These are phyloP conservation scores for Botryotinia calthae DNA, from an alignment of 2,329 filamentous ascomycete genomes.

Conservation along the genomic window DNA sequence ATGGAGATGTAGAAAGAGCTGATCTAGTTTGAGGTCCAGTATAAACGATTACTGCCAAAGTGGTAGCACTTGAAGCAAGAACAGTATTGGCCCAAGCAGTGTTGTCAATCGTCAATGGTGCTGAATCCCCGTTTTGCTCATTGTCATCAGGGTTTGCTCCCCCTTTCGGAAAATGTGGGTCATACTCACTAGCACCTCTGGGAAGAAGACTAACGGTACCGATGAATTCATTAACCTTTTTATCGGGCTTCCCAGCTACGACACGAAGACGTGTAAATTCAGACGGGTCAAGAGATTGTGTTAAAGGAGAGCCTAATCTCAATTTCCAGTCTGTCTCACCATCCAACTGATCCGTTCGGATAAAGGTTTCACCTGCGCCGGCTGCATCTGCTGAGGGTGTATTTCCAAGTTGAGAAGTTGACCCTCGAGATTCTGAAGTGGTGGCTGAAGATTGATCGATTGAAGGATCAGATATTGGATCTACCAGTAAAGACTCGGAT, in stretches of 20 bases:
- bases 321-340: constrained; percentile 99
- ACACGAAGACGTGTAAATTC: constrained; percentile 71
- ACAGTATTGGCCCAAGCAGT: constrained; percentile 99
- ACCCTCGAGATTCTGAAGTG: constrained; percentile 27
- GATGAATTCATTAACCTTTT: constrained; percentile 89
- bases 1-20: constrained; percentile 86
- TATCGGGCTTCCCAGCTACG: constrained; percentile 86
- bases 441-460: constrained; percentile 31
- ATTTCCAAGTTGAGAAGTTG: constrained; percentile 33
- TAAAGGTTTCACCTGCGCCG: constrained; percentile 78
- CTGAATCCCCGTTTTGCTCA: constrained; percentile 50
- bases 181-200: constrained; percentile 50
- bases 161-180: constrained; percentile 41
- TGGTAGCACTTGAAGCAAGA: constrained; percentile 86
- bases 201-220: constrained; percentile 79
- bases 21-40: constrained; percentile 93
- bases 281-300: constrained; percentile 70
- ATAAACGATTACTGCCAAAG: constrained; percentile 87
- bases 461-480: constrained; percentile 36
- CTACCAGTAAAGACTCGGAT: constrained; percentile 33
- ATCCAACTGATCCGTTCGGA: constrained; percentile 93
- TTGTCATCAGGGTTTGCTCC: constrained; percentile 29
- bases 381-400: constrained; percentile 35
- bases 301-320: constrained; percentile 79
- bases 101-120: constrained; percentile 87